Conservation (phyloP, 2,329 filamentous ascomycete species). For the Sporothrix phasma region DNA sequence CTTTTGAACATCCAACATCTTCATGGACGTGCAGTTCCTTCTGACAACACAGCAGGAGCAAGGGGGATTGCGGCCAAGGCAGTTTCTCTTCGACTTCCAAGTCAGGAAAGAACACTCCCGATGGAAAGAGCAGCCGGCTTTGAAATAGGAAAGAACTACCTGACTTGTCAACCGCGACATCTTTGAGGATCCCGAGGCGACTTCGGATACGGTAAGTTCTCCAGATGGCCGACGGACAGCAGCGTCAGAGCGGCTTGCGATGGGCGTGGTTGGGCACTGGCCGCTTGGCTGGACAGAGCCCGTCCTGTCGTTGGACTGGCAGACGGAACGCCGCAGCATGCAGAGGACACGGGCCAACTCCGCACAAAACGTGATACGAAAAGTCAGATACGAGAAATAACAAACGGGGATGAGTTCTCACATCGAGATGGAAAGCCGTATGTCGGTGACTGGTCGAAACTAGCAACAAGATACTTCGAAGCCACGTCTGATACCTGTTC, state of each 20-base stretch:
- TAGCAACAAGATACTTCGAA: not conserved
- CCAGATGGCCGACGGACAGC: not conserved
- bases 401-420: too few species aligned
- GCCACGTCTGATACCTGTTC: not conserved
- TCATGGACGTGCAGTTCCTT: too few species aligned
- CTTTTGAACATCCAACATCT: too few species aligned
- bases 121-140: not conserved
- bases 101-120: too few species aligned
- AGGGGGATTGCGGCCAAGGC: not conserved
- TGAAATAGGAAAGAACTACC: not conserved
- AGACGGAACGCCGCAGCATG: not conserved
- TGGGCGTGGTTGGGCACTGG: not conserved
- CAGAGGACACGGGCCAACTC: constrained; percentile 1
- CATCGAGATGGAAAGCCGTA: too few species aligned
- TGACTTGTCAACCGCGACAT: not conserved
- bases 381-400: too few species aligned
- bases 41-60: not conserved
- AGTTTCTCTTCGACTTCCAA: not conserved
- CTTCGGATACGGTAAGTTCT: not conserved
- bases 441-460: too few species aligned
- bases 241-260: not conserved
- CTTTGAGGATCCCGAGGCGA: not conserved
- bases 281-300: not conserved
- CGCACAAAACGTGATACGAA: not conserved
- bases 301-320: not conserved